These are phyloP conservation scores for Monosporascus sp. DNA, from an alignment of 2,329 filamentous ascomycete species.

Conservation along the genomic window DNA sequence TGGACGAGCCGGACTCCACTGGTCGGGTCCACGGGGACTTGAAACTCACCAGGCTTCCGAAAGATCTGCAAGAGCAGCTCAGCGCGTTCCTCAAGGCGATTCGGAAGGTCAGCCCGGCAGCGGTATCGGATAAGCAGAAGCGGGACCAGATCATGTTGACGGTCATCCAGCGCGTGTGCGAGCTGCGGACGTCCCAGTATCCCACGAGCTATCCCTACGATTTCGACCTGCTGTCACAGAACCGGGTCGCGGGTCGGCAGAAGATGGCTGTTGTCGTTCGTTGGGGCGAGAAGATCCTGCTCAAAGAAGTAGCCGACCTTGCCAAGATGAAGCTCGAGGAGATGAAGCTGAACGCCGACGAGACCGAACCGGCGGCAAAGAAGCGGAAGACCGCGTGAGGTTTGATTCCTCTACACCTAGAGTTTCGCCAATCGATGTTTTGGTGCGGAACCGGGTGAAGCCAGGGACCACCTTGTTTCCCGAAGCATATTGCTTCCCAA, in stretches of 20 bases:
- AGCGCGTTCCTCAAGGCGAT: constrained; percentile 43
- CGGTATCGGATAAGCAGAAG: constrained; percentile 43
- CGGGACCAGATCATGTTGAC: constrained; percentile 40
- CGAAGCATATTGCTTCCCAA: no score
- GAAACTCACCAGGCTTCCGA: constrained; percentile 37
- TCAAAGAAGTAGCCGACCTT: constrained; percentile 45
- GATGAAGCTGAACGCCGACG: constrained; percentile 7
- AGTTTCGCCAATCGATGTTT: neutral
- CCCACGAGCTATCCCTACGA: constrained; percentile 37
- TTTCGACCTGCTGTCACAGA: constrained; percentile 27
- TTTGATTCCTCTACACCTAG: neutral
- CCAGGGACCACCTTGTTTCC: no score
- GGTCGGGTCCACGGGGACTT: constrained; percentile 37
- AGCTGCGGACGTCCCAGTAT: constrained; percentile 35
- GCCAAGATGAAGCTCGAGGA: constrained; percentile 23
- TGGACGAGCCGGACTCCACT: constrained; percentile 44
- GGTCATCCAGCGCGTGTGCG: constrained; percentile 33
- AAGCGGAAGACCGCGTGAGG: constrained; percentile 19
- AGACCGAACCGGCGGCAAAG: constrained; percentile 23
- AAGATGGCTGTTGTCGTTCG: constrained; percentile 64
- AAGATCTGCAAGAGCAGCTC: constrained; percentile 47
- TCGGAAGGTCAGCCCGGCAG: constrained; percentile 36
- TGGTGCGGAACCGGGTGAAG: no score
- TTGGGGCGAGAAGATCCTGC: constrained; percentile 64
- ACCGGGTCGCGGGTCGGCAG: constrained; percentile 28